Base-by-base conservation (phyloP, 2,329 filamentous ascomycete genomes). In the Shiraia sp. region DNA sequence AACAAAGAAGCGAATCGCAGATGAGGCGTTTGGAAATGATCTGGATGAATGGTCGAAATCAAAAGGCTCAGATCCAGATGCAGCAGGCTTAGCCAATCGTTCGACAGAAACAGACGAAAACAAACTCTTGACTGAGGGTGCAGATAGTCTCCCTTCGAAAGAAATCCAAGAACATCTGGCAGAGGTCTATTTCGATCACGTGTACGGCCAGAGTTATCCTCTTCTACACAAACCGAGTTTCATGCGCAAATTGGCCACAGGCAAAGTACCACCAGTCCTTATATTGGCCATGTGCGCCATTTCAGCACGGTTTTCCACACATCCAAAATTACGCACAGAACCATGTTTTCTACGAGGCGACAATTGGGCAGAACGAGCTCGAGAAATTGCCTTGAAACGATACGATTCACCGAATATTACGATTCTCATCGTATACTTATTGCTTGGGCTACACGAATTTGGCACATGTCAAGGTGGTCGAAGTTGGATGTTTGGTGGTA, bases 401-500 rank as follows among this genome's bases (percentile, higher is more conserved):
- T 96, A 95, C 59, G 93, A 97, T 63, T 89, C 90, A 73, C 92
- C 93, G 1, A 97, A 96, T 65, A 93, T 97, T 50, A 97, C 92
- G 2, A 95, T 96, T 29, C 72, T 99, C 32, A 96, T 91, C 4
- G 93, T 92, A 32, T 86, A 96, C 47, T 71, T 97, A 7, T 81
- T 97, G 13, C 79, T 97, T 12, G 91, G 90, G 3, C 76, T 99
- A 26, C 92, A 99, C 65, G 92, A 96, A 61, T 97, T 97, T 59
- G 93, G 93, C 40, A 97, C 92, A 10, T 97, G 93, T 63, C 92
- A 97, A 66, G 93, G 93, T 42, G 92, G 91, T 10, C 82, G 92
- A 53, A 96, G 91, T 66, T 99, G 93, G 93, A 89, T 95, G 45
- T 82, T 97, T 50, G 91, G 91, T 13, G 93, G 93, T 1, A 91